Percentiles rank a stretch among this genome's conserved stretches.
Conservation (phyloP, 176 grass and related monocot species). For the Elaeis guineensis region DNA sequence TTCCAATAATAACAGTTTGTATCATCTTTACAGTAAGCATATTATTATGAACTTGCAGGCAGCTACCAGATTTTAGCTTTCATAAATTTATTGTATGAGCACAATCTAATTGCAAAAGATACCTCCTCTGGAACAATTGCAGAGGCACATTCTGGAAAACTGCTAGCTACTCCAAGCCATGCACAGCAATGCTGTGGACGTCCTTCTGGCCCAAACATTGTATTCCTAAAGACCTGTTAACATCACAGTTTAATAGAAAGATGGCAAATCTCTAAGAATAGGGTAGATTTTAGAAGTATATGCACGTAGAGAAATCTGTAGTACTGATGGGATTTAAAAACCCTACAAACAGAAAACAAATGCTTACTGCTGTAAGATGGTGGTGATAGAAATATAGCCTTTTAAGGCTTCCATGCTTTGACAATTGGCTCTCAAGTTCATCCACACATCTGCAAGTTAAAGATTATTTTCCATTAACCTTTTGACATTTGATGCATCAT, state of each 20-base stretch:
- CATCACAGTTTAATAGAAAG: conserved; percentile 18
- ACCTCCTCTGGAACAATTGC: conserved; percentile 87
- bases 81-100: too few species aligned
- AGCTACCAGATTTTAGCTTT: too few species aligned
- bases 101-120: conserved; percentile 21
- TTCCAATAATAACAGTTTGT: too few species aligned
- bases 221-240: conserved; percentile 87
- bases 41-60: too few species aligned
- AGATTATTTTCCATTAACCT: conserved; percentile 2
- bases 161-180: conserved; percentile 97
- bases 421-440: conserved; percentile 89
- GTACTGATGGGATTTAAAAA: neutral
- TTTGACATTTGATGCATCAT: neutral
- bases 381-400: conserved; percentile 99
- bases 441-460: conserved; percentile 69
- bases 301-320: neutral
- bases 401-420: conserved; percentile 90
- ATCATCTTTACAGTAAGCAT: too few species aligned
- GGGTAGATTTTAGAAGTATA: too few species aligned
- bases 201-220: conserved; percentile 99
- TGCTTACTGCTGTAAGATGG: conserved; percentile 91
- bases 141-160: conserved; percentile 98
- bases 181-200: conserved; percentile 92
- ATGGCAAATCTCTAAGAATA: neutral
- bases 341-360: conserved; percentile 7